Percentiles rank a stretch among this genome's conserved stretches.
Evolutionary conservation across 148 eudicot genomes (phyloP).

Genomic region (Vaccinium darrowii): DNA sequence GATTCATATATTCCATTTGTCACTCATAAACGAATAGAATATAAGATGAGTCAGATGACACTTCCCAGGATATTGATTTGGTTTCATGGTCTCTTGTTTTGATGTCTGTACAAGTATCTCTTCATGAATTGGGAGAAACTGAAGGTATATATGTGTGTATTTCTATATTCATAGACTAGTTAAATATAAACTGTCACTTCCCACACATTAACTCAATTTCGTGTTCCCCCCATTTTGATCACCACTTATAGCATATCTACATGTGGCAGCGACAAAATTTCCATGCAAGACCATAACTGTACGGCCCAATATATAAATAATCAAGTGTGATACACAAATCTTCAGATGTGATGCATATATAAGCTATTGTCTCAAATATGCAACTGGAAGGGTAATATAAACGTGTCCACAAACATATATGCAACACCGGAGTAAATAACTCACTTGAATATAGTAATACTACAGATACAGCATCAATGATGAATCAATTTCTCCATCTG

Average conservation of each 20-base stretch:
- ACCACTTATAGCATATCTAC: neutral
- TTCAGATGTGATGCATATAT: neutral
- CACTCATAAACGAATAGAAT: neutral
- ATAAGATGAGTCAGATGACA: neutral
- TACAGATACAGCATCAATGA: neutral
- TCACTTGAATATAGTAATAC: neutral
- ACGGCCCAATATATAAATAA: neutral
- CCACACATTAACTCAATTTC: neutral
- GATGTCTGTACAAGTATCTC: neutral
- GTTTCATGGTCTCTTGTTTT: neutral
- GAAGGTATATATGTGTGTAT: neutral
- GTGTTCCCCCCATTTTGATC: neutral
- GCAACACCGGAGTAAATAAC: neutral
- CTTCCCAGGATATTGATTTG: neutral
- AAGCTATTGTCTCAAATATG: neutral
- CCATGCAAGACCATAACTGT: neutral
- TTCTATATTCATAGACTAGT: neutral
- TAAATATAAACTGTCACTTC: neutral
- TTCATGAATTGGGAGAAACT: neutral
- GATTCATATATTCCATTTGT: neutral
- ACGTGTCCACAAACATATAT: neutral
- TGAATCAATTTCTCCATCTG: conserved; percentile 6
- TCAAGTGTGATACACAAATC: neutral
- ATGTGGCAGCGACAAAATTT: neutral
- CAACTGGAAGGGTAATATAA: neutral